Evolutionary conservation across 768 basidiomycete species (phyloP), one percentile per base, ranked within the genome.

Genomic region (Amanita polypyramis): DNA sequence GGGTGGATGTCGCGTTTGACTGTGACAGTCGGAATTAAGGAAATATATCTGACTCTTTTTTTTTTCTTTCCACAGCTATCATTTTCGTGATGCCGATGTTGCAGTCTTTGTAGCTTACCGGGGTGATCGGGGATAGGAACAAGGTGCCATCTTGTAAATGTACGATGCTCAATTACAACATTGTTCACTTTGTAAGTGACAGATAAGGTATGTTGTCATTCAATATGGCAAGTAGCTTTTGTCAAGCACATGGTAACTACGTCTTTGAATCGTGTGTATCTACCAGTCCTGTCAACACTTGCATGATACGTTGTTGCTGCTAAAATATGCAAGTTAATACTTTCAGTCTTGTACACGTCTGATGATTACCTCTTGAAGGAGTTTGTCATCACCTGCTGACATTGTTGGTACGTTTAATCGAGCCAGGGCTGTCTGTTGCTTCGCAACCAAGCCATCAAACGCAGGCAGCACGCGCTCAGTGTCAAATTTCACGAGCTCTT

Each of bases 361-460:
- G 27, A 34, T 20, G 30, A 44, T 40, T 59, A 85, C 86, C 72
- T 86, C 73, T 65, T 74, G 64, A 53, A 80, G 75, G 3, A 65
- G 57, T 33, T 57, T 56, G 37, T 70, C 69, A 37, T 57, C 62
- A 2, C 82, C 79, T 10, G 68, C 62, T 58, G 75, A 85, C 82
- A 92, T 89, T 2, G 77, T 70, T 12, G 89, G 89, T 11, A 91
- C 75, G 34, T 72, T 67, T 38, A 82, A 65, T 25, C 69, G 60
- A 54, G 79, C 77, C 41, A 92, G 67, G 12, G 74, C 65, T 0
- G 65, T 58, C 62, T 92, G 88, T 60, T 92, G 89, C 55, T 75
- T 77, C 43, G 75, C 65, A 15, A 82, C 61, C n/a, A 91, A 69
- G 15, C 74, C 76, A 56, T 87, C 87, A 85, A 87, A 92, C 7